Conservation (phyloP, 352 stramenopile genomes). For the Globisporangium paddicum region DNA sequence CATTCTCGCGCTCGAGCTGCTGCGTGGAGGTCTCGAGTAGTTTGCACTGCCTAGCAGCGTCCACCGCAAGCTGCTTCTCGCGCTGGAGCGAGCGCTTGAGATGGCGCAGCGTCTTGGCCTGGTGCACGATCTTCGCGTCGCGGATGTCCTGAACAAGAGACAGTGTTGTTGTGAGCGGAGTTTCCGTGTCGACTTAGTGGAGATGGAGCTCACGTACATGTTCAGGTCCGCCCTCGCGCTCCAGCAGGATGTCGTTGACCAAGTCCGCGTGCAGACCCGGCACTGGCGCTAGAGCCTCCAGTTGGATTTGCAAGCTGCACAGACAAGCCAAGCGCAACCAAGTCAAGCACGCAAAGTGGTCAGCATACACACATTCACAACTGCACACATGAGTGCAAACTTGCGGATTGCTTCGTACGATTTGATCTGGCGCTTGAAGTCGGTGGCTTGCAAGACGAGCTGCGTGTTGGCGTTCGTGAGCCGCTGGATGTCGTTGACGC, state of each 20-base stretch:
- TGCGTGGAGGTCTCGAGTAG: constrained; percentile 23
- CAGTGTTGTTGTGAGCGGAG: too few relatives aligned
- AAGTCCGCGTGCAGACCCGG: constrained; percentile 46
- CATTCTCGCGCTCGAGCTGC: constrained; percentile 50
- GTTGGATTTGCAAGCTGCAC: constrained; percentile 56
- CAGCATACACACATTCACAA: background rate
- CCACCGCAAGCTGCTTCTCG: constrained; percentile 45
- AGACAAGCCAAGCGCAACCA: background rate
- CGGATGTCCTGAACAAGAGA: constrained; percentile 47
- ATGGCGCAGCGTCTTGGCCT: constrained; percentile 59
- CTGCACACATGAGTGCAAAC: background rate
- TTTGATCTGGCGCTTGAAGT: constrained; percentile 62
- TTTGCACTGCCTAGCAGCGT: constrained; percentile 40
- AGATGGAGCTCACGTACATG: constrained; percentile 34
- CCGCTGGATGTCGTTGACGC: constrained; percentile 48
- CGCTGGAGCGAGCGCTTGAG: constrained; percentile 54
- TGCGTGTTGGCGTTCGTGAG: constrained; percentile 56
- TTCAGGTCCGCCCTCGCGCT: constrained; percentile 42
- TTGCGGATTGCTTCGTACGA: constrained; percentile 23
- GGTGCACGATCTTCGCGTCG: constrained; percentile 74
- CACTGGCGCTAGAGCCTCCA: constrained; percentile 60
- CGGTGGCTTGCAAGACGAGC: constrained; percentile 32
- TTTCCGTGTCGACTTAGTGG: background rate
- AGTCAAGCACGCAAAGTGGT: background rate
- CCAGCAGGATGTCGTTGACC: constrained; percentile 58